phyloP scores from a whole-genome alignment of 768 basidiomycete genomes.

The Pleurotus pulmonarius region DNA sequence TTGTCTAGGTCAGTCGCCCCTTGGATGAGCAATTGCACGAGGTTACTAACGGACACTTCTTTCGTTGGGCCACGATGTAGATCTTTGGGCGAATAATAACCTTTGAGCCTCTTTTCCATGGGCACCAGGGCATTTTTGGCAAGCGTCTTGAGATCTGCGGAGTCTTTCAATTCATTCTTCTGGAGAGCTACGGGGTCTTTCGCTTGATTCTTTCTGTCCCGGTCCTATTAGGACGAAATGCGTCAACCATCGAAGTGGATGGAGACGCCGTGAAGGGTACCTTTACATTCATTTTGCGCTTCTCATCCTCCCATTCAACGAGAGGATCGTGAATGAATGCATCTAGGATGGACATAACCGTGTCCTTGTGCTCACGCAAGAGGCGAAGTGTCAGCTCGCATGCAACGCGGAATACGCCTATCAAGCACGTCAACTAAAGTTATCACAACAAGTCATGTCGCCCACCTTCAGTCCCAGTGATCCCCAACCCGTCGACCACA shows the following conservation, averaged over 20 bases:
- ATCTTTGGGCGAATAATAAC: constrained; percentile 48
- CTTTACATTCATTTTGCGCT: constrained; percentile 46
- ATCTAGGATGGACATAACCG: constrained; percentile 91
- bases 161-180: constrained; percentile 41
- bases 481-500: constrained; percentile 85
- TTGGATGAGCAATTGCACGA: constrained; percentile 89
- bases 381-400: constrained; percentile 89
- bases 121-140: constrained; percentile 75
- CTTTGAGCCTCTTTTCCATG: constrained; percentile 82
- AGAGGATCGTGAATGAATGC: constrained; percentile 97
- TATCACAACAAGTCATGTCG: no score
- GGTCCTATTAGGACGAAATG: constrained; percentile 33
- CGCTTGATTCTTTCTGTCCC: constrained; percentile 40
- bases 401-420: constrained; percentile 85
- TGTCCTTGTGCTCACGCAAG: constrained; percentile 87
- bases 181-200: constrained; percentile 54
- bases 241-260: background rate
- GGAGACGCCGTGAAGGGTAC: background rate
- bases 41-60: constrained; percentile 71
- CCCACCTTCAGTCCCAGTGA: constrained; percentile 89
- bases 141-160: constrained; percentile 57
- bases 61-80: constrained; percentile 39
- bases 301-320: constrained; percentile 91
- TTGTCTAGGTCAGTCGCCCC: constrained; percentile 77
- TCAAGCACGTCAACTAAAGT: no score